Evolutionary conservation across 768 basidiomycete species (phyloP).

Genomic region (Fomitopsis pulvina): DNA sequence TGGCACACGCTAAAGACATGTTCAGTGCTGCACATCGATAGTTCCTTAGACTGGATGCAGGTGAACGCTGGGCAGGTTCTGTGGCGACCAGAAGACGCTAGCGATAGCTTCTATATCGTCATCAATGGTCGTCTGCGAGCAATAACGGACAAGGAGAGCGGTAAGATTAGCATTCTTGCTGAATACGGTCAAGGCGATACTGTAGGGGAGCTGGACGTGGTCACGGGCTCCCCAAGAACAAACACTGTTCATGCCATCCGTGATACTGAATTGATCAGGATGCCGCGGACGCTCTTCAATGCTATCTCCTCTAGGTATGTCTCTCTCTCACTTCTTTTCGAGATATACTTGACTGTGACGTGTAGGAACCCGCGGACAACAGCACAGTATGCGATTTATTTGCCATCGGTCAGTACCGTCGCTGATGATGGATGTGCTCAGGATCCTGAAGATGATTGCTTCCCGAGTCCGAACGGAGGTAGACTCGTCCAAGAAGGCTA

Average conservation of each 20-base stretch:
- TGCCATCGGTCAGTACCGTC: background rate
- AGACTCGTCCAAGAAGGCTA: constrained; percentile 50
- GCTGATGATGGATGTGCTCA: constrained; percentile 18
- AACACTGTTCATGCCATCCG: constrained; percentile 97
- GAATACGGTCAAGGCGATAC: constrained; percentile 98
- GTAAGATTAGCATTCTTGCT: constrained; percentile 73
- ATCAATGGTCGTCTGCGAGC: constrained; percentile 94
- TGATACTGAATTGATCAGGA: constrained; percentile 93
- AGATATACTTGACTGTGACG: constrained; percentile 3
- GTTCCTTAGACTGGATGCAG: constrained; percentile 97
- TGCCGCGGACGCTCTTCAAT: constrained; percentile 97
- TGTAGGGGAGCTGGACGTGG: constrained; percentile 96
- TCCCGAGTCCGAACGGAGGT: constrained; percentile 84
- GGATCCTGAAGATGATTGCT: constrained; percentile 84
- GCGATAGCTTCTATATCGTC: constrained; percentile 97
- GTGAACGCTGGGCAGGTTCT: constrained; percentile 92
- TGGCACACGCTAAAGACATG: background rate
- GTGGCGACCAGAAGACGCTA: constrained; percentile 85
- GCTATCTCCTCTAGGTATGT: constrained; percentile 82
- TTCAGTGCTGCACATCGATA: constrained; percentile 91
- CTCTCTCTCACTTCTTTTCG: background rate
- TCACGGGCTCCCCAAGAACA: constrained; percentile 80
- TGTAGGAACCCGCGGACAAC: constrained; percentile 77
- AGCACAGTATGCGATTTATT: constrained; percentile 52
- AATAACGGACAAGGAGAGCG: constrained; percentile 72